A percentile compares a stretch with the other conserved stretches of the same genome.
These are phyloP conservation scores for Suillus paluster DNA, from an alignment of 768 basidiomycete species.

Conservation along the genomic window DNA sequence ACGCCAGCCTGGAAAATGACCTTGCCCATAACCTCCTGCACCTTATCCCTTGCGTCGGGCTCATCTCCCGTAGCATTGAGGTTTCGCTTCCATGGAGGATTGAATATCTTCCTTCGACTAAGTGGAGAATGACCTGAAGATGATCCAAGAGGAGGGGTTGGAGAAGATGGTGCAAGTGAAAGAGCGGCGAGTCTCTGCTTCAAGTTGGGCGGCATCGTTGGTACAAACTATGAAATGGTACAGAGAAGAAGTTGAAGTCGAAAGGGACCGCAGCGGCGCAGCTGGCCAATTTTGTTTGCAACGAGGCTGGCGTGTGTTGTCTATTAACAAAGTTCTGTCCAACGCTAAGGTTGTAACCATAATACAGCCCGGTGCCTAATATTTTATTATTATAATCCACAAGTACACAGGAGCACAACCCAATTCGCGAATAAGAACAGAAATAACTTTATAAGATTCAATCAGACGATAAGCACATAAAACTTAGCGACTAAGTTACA, in stretches of 20 bases:
- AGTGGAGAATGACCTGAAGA: conserved; percentile 24
- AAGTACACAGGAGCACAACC: background rate
- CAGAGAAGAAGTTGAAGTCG: background rate
- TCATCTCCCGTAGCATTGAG: conserved; percentile 29
- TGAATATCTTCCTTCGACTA: conserved; percentile 48
- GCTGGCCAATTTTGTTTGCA: background rate
- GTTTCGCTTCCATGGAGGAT: conserved; percentile 56
- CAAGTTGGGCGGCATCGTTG: conserved; percentile 45
- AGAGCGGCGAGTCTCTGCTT: conserved; percentile 73
- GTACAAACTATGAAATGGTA: background rate
- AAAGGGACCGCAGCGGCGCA: background rate
- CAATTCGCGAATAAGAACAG: background rate
- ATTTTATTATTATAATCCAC: background rate
- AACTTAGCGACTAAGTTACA: no score
- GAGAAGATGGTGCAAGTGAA: conserved; percentile 56
- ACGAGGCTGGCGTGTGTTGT: background rate
- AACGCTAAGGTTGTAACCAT: conserved; percentile 6
- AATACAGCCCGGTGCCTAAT: background rate
- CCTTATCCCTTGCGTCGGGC: conserved; percentile 41
- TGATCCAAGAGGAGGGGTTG: conserved; percentile 38
- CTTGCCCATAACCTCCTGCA: conserved; percentile 68
- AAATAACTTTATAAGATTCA: no score
- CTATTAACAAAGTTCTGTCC: background rate
- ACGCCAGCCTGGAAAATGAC: conserved; percentile 90
- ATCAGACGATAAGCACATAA: no score